A percentile compares a stretch with the other conserved stretches of the same genome.
These are phyloP conservation scores for Annulohypoxylon bovei DNA, from an alignment of 495 filamentous ascomycete species.

Conservation along the genomic window DNA sequence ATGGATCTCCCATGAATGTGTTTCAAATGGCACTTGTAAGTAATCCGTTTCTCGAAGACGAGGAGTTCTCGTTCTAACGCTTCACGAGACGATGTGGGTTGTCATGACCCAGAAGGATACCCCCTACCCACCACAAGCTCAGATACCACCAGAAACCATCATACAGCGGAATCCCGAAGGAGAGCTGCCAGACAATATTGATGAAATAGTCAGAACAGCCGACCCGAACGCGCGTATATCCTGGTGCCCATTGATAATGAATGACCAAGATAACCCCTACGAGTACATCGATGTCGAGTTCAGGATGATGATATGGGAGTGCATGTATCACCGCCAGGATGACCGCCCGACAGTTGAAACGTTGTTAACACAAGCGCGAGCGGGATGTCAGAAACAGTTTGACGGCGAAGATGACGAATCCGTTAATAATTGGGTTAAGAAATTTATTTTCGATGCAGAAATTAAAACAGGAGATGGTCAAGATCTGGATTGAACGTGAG, in stretches of 20 bases:
- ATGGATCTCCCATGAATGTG: background rate
- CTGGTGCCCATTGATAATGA: slow-evolving; percentile 21
- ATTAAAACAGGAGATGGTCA: background rate
- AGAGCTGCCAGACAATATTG: background rate
- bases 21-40: background rate
- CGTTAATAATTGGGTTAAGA: background rate
- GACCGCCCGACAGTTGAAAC: slow-evolving; percentile 23
- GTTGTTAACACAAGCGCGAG: slow-evolving; percentile 4
- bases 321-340: slow-evolving; percentile 28
- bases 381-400: background rate
- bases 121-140: slow-evolving; percentile 15
- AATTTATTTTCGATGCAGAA: background rate
- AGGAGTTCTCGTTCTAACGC: background rate
- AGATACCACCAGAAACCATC: background rate
- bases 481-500: background rate
- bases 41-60: background rate
- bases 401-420: background rate
- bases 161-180: background rate
- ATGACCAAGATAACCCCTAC: background rate
- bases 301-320: slow-evolving; percentile 16
- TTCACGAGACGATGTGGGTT: slow-evolving; percentile 30
- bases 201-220: background rate
- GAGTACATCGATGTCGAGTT: slow-evolving; percentile 22
- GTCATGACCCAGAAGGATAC: slow-evolving; percentile 16
- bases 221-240: slow-evolving; percentile 8